A percentile compares a stretch with the other conserved stretches of the same genome.
phyloP scores from a whole-genome alignment of 305 asterid genomes.

The Rubia balearica region DNA sequence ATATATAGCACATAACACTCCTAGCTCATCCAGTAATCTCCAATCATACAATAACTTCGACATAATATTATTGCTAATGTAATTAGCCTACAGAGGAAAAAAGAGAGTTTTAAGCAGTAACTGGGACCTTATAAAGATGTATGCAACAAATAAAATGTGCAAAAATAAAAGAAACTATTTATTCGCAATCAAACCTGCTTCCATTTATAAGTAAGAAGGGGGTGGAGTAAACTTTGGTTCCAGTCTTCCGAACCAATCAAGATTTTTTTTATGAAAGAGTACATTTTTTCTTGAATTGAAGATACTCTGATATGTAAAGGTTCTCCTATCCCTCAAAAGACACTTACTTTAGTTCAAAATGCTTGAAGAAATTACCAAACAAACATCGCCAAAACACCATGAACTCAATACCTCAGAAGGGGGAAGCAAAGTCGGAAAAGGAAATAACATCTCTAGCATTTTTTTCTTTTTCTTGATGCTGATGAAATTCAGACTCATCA shows the following conservation, averaged over 20 bases:
- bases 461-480: too few species aligned
- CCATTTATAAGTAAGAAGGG: constrained; percentile 19
- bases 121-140: neutral
- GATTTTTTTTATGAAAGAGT: constrained; percentile 60
- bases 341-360: constrained; percentile 1
- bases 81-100: constrained; percentile 63
- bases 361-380: too few species aligned
- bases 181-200: constrained; percentile 52
- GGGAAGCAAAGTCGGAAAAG: too few species aligned
- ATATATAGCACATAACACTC: constrained; percentile 80
- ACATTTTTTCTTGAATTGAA: constrained; percentile 74
- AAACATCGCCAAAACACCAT: too few species aligned
- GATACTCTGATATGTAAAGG: constrained; percentile 16
- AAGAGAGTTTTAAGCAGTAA: neutral
- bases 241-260: too few species aligned
- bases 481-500: too few species aligned
- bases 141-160: neutral
- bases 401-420: too few species aligned
- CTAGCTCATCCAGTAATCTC: constrained; percentile 88
- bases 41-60: constrained; percentile 74
- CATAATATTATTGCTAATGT: constrained; percentile 77
- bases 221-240: too few species aligned
- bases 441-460: too few species aligned
- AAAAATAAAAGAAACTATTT: neutral
- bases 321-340: constrained; percentile 53